Percentiles rank a stretch among this genome's conserved stretches.
Conservation (phyloP, 1,284 basidiomycete species). For the Prillingera fragicola region DNA sequence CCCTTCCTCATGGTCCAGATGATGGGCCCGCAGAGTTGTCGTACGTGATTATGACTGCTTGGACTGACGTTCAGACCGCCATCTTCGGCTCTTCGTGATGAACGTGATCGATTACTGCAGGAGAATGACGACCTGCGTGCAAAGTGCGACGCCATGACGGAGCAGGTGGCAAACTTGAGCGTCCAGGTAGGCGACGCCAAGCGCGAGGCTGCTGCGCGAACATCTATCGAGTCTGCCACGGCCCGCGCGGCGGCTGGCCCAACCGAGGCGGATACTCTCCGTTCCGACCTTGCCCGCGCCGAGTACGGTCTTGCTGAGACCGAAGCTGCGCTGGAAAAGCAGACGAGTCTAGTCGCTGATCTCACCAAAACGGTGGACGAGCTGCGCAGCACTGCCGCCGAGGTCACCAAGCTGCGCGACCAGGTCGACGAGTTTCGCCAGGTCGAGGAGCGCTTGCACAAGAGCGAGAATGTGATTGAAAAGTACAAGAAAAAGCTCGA, state of each 20-base stretch:
- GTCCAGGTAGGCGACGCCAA: constrained; percentile 20
- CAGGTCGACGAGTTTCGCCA: constrained; percentile 93
- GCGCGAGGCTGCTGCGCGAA: constrained; percentile 9
- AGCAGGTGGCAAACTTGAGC: constrained; percentile 41
- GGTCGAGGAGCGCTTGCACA: constrained; percentile 81
- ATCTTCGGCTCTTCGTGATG: constrained; percentile 23
- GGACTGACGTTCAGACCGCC: constrained; percentile 7
- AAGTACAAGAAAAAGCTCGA: constrained; percentile 99
- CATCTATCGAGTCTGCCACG: constrained; percentile 3
- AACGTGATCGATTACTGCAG: constrained; percentile 35
- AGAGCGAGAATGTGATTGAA: constrained; percentile 95
- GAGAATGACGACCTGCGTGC: constrained; percentile 40
- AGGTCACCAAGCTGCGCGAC: constrained; percentile 75
- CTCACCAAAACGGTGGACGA: constrained; percentile 74
- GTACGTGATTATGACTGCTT: constrained; percentile 1
- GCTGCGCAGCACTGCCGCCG: constrained; percentile 68
- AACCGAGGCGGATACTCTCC: constrained; percentile 69
- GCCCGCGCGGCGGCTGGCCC: constrained; percentile 7
- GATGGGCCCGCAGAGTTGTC: constrained; percentile 6
- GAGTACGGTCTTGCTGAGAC: constrained; percentile 77
- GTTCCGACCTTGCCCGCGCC: constrained; percentile 59
- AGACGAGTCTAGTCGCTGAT: constrained; percentile 62
- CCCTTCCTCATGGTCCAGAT: constrained; percentile 25
- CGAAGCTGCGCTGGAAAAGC: constrained; percentile 73
- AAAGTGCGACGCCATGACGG: constrained; percentile 29